Base-by-base conservation (phyloP, 495 filamentous ascomycete genomes). In the Penicillium cataractarum region DNA sequence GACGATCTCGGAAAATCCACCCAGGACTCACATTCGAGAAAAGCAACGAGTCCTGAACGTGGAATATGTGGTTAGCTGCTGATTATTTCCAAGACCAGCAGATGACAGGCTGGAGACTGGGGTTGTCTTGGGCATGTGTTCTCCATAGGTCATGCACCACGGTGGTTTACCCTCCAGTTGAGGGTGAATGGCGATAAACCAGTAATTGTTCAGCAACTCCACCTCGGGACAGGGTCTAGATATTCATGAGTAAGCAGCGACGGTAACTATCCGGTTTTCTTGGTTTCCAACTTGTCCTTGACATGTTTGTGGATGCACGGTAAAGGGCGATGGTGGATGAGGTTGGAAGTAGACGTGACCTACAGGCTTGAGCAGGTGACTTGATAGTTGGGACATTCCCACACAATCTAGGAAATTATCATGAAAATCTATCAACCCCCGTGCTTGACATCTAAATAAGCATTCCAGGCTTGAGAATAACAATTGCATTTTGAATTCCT, bases 1-100 rank as follows among this genome's bases (percentile, higher is more conserved):
- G 60, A 51, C 31, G 60, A 62, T 62, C 60, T 52, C 53, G 53
- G 60, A 35, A 22, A 17, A 35, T 37, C 37, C 33, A 42, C 15
- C 33, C 48, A 37, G 22, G 48, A 60, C 32, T 27, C 6, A 13
- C 39, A 10, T 35, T 46, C 39, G 15, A 32, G 29, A 53, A 60
- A 42, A 35, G 48, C 49, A n/a, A 52, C 32, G 21, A 50, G 46
- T 9, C 24, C 12, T 50, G 24, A 50, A n/a, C 13, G 48, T 60
- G 48, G 53, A 35, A 53, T 33, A 48, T 21, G 58, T 49, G 29
- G 42, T 12, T 24, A 21, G 19, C 6, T 9, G 42, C 2, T 9
- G 19, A 24, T 39, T 39, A 15, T 17, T 39, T 39, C 17, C 35
- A 39, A 17, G 35, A 15, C 35, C 6, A 13, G 35, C 17, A 22